These are phyloP conservation scores for Decorospora gaudefroyi DNA, from an alignment of 2,329 filamentous ascomycete species.

Conservation along the genomic window DNA sequence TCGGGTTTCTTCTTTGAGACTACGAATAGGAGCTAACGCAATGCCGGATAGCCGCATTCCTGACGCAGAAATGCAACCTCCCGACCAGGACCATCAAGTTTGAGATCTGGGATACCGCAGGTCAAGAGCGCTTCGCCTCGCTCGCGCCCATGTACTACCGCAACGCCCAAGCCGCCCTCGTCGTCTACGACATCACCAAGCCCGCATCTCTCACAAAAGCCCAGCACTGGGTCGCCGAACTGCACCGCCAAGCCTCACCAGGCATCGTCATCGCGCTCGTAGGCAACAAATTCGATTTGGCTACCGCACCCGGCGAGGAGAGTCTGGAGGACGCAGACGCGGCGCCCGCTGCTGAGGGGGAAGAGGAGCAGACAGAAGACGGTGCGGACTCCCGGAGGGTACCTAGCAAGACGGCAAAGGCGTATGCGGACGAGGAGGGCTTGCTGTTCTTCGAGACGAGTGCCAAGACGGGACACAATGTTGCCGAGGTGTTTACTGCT, in stretches of 20 bases:
- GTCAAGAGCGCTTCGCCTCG: constrained; percentile 95
- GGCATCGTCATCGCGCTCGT: constrained; percentile 97
- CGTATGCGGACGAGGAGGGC: constrained; percentile 92
- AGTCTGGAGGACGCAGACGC: constrained; percentile 57
- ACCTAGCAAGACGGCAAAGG: constrained; percentile 84
- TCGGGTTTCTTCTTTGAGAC: no score
- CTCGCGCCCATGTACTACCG: constrained; percentile 99
- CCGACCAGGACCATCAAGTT: constrained; percentile 75
- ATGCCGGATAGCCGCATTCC: constrained; percentile 74
- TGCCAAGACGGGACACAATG: constrained; percentile 93
- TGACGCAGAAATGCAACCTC: constrained; percentile 98
- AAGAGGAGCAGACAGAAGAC: constrained; percentile 60
- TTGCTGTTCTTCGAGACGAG: constrained; percentile 97
- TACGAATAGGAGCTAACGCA: constrained; percentile 4
- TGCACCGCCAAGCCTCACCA: constrained; percentile 92
- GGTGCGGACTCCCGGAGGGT: constrained; percentile 82
- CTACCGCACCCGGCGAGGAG: constrained; percentile 50
- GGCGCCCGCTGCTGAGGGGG: constrained; percentile 55
- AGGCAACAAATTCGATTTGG: constrained; percentile 86
- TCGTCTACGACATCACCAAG: constrained; percentile 98
- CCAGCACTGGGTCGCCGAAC: constrained; percentile 97
- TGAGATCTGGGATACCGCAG: constrained; percentile 94
- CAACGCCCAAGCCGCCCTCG: constrained; percentile 94
- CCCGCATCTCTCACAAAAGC: constrained; percentile 93
- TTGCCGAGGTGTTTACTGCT: constrained; percentile 93